Evolutionary conservation across 176 grass and related monocot genomes (phyloP), one percentile per base, ranked within the genome.

Genomic region (Musa troglodytarum): DNA sequence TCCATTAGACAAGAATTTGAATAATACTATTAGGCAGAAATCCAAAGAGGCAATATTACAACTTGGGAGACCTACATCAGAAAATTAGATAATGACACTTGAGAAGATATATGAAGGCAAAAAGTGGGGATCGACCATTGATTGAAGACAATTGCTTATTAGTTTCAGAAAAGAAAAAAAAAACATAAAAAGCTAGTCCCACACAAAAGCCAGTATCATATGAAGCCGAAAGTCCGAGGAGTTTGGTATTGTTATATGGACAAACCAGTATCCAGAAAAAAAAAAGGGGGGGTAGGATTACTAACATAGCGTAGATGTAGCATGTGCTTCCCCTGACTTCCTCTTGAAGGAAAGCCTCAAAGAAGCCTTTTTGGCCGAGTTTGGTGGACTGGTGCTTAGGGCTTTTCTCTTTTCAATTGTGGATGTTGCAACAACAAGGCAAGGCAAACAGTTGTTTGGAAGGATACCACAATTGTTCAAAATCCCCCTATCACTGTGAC

Each of bases 271-370:
- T 58, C 22, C 5, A 58, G 15, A 58, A 52, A 11, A 73, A 54
- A 49, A 10, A 73, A 22, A 22, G 22, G 22, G 22, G 22, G 57
- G 63, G 17, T 49, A 26, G 14, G 0, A n/a, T 53, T 58, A 83
- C 96, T 92, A 83, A 99, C 96, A 66, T 26, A 89, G 83, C 63
- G 84, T 54, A 56, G 82, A 81, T 52, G 86, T 84, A 58, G 86
- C 49, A 83, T 94, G 88, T 22, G 81, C 81, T 86, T 99, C 96
- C 28, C 86, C 88, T 8, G 88, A 78, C 78, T 92, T 99, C 76
- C 84, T 82, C 81, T 94, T 99, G 79, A 99, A 99, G 11, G 96
- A 89, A 63, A 99, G 82, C 82, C 88, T 94, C 80, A 99, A 71
- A 29, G 91, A 84, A 59, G 90, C 86, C 77, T 94, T 87, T 83